Evolutionary conservation across 441 rosid species (phyloP), one percentile per base, ranked within the genome.

Genomic region (Cnidoscolus chayamansa): DNA sequence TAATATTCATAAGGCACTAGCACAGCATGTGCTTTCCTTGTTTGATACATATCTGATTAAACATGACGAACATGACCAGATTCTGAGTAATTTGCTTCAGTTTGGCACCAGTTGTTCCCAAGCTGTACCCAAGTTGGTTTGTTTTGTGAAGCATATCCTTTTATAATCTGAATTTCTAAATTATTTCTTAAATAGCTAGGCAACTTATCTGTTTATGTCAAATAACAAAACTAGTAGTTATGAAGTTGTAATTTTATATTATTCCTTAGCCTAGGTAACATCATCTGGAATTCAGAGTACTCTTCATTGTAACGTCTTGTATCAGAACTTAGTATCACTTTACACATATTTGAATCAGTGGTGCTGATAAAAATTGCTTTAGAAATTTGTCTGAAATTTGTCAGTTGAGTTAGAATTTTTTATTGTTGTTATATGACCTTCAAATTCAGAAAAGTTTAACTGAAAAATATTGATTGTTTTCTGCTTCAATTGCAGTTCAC

Each of bases 401-500:
- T 55, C 5, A 51, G 12, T 58, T 49, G 30, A 40, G 13, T 35
- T 40, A 35, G 12, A 2, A 65, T 47, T 64, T 47, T 65, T 71
- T 61, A 30, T 48, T 30, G 8, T 59, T 51, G 68, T 5, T 67
- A 12, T 67, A 35, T 65, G 25, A 30, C 20, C 25, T 54, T 55
- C 17, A 15, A 47, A 67, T 32, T 53, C 35, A 57, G 17, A 65
- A 67, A 45, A 20, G 32, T 45, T 45, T 55, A 43, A 19, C 55
- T 64, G 2, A 58, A 57, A 15, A n/a, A 54, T 6, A 50, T 74
- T 74, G 66, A 80, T 71, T 19, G 35, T 54, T 79, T 25, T 55
- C 51, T 63, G 17, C 67, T 19, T 73, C 20, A 63, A 72, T 78
- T 84, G 78, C 92, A 92, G 99, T 94, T 84, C 99, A 94, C 89